Conservation (phyloP, 2,329 filamentous ascomycete genomes). For the Fusarium dlaminii region DNA sequence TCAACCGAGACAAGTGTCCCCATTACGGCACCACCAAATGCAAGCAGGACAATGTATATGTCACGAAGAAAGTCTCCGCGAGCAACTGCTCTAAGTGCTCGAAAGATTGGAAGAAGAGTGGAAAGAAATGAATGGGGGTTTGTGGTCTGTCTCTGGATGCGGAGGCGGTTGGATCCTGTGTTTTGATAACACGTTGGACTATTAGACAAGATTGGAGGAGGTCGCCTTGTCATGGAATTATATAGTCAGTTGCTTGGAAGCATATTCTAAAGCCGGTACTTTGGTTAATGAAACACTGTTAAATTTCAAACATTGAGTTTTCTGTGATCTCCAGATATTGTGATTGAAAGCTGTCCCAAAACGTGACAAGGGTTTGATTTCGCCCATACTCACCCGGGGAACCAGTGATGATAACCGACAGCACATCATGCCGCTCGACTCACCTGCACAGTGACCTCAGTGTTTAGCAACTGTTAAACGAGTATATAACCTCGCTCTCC, state of each 20-base stretch:
- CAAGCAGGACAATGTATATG: neutral
- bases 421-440: accelerated
- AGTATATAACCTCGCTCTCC: neutral
- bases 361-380: accelerated
- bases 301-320: too few species aligned
- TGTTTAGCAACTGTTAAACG: accelerated
- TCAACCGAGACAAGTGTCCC: neutral
- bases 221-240: too few species aligned
- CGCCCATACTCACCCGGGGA: neutral
- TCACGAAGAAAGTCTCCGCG: neutral
- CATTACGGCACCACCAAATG: neutral
- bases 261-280: too few species aligned
- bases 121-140: neutral
- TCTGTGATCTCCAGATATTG: accelerated
- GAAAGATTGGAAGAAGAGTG: neutral
- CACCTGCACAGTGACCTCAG: too few species aligned
- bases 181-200: neutral
- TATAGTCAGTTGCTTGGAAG: neutral
- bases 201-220: too few species aligned
- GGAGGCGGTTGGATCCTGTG: accelerated
- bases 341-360: accelerated
- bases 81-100: neutral
- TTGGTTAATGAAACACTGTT: accelerated
- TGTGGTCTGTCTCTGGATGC: neutral
- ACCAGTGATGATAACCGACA: neutral